A percentile compares a stretch with the other conserved stretches of the same genome.
Conservation (phyloP, 768 basidiomycete species). For the Russula griseocarnosa region DNA sequence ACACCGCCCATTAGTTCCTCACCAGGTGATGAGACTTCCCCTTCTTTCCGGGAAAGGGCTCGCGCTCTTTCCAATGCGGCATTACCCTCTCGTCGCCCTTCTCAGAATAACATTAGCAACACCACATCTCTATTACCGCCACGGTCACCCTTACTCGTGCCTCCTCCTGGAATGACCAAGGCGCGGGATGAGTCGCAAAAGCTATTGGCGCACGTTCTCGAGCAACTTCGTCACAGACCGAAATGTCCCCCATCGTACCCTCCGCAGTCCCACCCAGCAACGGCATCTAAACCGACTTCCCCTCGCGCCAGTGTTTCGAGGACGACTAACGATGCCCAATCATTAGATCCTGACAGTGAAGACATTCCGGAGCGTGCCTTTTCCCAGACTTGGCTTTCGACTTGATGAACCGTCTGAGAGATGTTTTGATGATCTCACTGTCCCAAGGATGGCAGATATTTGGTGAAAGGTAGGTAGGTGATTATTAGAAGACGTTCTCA, state of each 20-base stretch:
- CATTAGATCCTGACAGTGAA: slow-evolving; percentile 39
- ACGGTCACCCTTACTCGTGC: slow-evolving; percentile 25
- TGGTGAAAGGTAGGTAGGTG: slow-evolving; percentile 14
- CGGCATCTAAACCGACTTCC: background rate
- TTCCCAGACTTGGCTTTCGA: slow-evolving; percentile 65
- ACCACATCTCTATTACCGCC: slow-evolving; percentile 28
- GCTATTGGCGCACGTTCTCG: slow-evolving; percentile 59
- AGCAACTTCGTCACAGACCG: slow-evolving; percentile 54
- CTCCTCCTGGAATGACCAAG: slow-evolving; percentile 36
- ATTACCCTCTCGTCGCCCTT: slow-evolving; percentile 33
- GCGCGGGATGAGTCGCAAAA: slow-evolving; percentile 63
- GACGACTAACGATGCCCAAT: slow-evolving; percentile 1
- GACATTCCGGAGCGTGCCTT: slow-evolving; percentile 46
- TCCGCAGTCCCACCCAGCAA: background rate
- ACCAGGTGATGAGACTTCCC: slow-evolving; percentile 6
- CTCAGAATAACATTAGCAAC: slow-evolving; percentile 30
- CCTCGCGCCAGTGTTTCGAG: slow-evolving; percentile 14
- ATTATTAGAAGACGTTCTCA: background rate
- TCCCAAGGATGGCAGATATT: slow-evolving; percentile 24
- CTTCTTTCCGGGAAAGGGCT: slow-evolving; percentile 28
- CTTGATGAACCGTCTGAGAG: slow-evolving; percentile 57
- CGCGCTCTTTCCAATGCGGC: slow-evolving; percentile 31
- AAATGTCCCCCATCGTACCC: slow-evolving; percentile 41
- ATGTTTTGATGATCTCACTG: slow-evolving; percentile 43
- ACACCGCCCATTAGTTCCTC: background rate